Percentiles rank a stretch among this genome's conserved stretches.
Conservation (phyloP, 306 rosid genomes). For the Geum urbanum region DNA sequence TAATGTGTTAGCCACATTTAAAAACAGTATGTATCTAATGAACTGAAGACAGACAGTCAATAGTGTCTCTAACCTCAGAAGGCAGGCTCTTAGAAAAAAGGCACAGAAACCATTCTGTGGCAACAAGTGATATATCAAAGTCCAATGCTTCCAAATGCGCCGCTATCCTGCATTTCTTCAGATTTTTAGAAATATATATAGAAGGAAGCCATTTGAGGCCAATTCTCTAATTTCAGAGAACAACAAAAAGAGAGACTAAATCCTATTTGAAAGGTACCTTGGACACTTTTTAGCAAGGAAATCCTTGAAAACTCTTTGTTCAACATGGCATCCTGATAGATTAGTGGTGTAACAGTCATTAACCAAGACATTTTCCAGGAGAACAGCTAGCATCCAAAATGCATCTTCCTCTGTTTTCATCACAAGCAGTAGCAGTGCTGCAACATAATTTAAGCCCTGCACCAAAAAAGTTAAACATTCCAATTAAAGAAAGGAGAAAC, state of each 20-base stretch:
- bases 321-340: constrained; percentile 98
- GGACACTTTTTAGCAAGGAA: constrained; percentile 78
- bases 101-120: constrained; percentile 98
- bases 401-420: constrained; percentile 99
- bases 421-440: constrained; percentile 88
- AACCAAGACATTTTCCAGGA: constrained; percentile 89
- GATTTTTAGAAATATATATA: constrained; percentile 26
- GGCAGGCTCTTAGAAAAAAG: constrained; percentile 92
- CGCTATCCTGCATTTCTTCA: constrained; percentile 64
- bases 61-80: constrained; percentile 65
- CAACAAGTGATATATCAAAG: constrained; percentile 94
- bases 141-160: constrained; percentile 80
- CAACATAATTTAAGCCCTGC: constrained; percentile 96
- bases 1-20: constrained; percentile 16
- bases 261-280: constrained; percentile 43
- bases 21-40: constrained; percentile 10
- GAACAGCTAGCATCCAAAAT: constrained; percentile 97
- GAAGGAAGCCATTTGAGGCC: constrained; percentile 9
- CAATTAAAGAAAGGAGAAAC: constrained; percentile 1
- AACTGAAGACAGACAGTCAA: constrained; percentile 2
- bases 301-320: constrained; percentile 95
- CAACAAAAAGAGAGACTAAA: not conserved
- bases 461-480: constrained; percentile 27
- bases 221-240: not conserved
- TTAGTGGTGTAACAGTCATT: constrained; percentile 90